These are phyloP conservation scores for Blastobotrys malaysiensis DNA, from an alignment of 1,139 yeast genomes.

Conservation along the genomic window DNA sequence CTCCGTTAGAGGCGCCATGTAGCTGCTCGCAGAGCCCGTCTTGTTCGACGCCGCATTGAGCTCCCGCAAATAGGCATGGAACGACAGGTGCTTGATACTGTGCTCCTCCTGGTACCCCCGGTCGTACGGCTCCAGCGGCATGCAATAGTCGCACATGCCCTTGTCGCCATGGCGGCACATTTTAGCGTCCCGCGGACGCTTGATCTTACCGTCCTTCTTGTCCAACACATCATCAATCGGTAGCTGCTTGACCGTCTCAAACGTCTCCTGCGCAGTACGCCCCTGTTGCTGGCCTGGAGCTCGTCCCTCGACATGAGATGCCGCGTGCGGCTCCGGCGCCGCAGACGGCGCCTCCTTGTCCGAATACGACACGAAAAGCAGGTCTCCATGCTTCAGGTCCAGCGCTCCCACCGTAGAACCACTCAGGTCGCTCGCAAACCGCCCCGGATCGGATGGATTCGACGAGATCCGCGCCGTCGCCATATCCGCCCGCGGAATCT, in stretches of 20 bases:
- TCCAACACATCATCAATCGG: constrained; percentile 68
- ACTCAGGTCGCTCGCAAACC: constrained; percentile 40
- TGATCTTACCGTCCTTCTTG: constrained; percentile 64
- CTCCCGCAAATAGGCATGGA: constrained; percentile 75
- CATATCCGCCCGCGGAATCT: constrained; percentile 24
- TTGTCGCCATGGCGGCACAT: constrained; percentile 85
- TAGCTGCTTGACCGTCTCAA: constrained; percentile 33
- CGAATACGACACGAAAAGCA: constrained; percentile 57
- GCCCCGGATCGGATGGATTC: constrained; percentile 49
- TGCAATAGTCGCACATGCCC: constrained; percentile 97
- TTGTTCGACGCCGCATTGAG: constrained; percentile 66
- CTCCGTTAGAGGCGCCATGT: constrained; percentile 74
- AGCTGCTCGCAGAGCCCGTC: constrained; percentile 56
- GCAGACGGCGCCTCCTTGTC: constrained; percentile 17
- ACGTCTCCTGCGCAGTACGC: constrained; percentile 18
- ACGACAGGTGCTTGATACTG: constrained; percentile 82
- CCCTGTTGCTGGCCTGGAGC: background rate
- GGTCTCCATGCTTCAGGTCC: constrained; percentile 77
- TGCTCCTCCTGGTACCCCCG: constrained; percentile 65
- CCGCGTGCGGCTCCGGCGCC: too few relatives aligned
- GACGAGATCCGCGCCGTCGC: constrained; percentile 23
- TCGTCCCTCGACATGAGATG: background rate
- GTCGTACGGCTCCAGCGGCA: constrained; percentile 96
- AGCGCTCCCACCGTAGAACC: constrained; percentile 46
- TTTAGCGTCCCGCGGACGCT: constrained; percentile 48